Evolutionary conservation across 305 asterid species (phyloP), one percentile per base, ranked within the genome.

Genomic region (Solanum hybrid): DNA sequence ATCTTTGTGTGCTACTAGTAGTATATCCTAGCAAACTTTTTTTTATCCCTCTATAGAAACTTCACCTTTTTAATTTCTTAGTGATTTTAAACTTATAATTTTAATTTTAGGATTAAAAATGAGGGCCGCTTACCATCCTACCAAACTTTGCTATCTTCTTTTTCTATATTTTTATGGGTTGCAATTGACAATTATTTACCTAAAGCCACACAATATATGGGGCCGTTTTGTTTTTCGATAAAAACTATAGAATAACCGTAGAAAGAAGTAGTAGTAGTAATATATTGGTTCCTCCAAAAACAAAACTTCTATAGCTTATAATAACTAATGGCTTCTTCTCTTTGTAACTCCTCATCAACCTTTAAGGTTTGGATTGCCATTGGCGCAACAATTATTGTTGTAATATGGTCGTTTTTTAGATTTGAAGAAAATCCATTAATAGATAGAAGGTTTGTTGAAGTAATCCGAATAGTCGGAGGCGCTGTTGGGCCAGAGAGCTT

Each of bases 401-500:
- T 33, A 20, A 29, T 88, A 70, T 22, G 26, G 12, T 36, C 27
- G 3, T 26, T 37, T 13, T 37, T 27, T 8, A 7, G n/a, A 6
- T 73, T 39, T 15, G 15, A 82, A 6, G n/a, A 80, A 39, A 39
- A 82, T 82, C 26, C 87, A 39, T 39, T 39, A 26, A 13, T 81
- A 81, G 72, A 26, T 20, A 73, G 11, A 72, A n/a, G 32, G 38
- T 5, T 15, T 73, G 41, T 37, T 17, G 89, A 38, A 57, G n/a
- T 91, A 26, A 89, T 95, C 26, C 93, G 92, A 10, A 79, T 96
- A n/a, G 91, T 90, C 31, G 94, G 80, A 2, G 94, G 93, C 12
- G 96, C 94, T 9, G 92, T 91, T 4, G 98, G 97, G 26, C 97
- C 96, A 39, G 98, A 96, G 93, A 95, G 97, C 93, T 91, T 96